Conservation (phyloP, 176 grass and related monocot species). For the Areca catechu region DNA sequence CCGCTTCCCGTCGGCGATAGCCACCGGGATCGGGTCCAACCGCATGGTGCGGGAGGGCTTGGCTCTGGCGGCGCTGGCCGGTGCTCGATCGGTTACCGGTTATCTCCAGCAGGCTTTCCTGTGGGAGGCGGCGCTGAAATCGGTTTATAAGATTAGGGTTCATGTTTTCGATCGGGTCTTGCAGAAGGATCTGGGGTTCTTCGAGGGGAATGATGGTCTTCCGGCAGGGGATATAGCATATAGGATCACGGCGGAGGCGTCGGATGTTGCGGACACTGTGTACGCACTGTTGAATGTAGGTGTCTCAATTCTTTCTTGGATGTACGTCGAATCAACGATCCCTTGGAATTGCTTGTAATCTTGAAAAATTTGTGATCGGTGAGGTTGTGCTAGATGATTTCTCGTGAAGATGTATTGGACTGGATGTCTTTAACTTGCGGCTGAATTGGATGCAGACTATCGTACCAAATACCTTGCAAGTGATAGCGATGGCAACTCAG, state of each 20-base stretch:
- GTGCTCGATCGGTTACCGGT: constrained; percentile 25
- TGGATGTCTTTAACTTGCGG: no score
- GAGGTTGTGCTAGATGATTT: no score
- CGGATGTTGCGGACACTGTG: constrained; percentile 60
- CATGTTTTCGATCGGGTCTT: constrained; percentile 55
- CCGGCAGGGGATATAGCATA: constrained; percentile 49
- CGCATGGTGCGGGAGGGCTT: not conserved
- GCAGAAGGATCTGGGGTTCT: constrained; percentile 49
- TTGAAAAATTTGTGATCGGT: not conserved
- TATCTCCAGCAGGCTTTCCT: constrained; percentile 60
- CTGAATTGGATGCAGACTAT: constrained; percentile 33
- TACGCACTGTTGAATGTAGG: constrained; percentile 65
- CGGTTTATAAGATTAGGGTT: constrained; percentile 34
- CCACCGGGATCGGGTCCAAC: constrained; percentile 4
- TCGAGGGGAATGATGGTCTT: constrained; percentile 45
- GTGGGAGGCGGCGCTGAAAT: constrained; percentile 52
- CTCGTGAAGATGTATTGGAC: no score
- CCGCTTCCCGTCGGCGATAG: constrained; percentile 27
- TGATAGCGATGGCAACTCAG: constrained; percentile 60
- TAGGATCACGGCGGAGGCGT: constrained; percentile 50
- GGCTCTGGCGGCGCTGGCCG: constrained; percentile 23
- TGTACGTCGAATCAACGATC: no score
- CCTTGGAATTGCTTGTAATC: not conserved
- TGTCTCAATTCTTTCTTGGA: not conserved
- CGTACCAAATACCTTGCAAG: constrained; percentile 58